Evolutionary conservation across 345 rosid species (phyloP), one percentile per base, ranked within the genome.

Genomic region (Carallia brachiata): DNA sequence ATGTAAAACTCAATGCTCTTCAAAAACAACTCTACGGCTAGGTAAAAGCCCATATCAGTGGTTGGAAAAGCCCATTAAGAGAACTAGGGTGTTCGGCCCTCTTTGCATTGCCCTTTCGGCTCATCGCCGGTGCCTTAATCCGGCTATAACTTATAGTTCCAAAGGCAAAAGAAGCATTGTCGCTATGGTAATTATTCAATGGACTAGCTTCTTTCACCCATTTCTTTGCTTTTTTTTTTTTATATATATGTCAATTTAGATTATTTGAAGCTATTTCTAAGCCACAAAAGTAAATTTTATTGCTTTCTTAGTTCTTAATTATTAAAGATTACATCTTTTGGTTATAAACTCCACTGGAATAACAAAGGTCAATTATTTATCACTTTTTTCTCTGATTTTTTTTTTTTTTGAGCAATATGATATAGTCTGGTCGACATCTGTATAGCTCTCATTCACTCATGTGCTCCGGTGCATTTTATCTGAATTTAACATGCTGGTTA

Each of bases 261-360:
- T 44, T 44, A 44, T 44, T 44, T 44, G 50, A 44, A 12, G 0
- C 12, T 44, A 44, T 3, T 44, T 12, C 12, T 12, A 3, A 44
- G 10, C 50, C 50, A 12, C 10, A 13, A 0, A 13, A 44, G 12
- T 44, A 44, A 44, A 44, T 44, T 44, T 44, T 2, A 15, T 12
- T 40, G 15, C 50, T 44, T 40, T 40, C 48, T 3, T 4, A 10
- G 15, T 40, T 40, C 15, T 12, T 44, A 12, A 44, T 13, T 44
- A 44, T 44, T 44, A 44, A 44, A 44, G 17, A 44, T 44, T 10
- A 44, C 2, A 44, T 4, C 16, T 44, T 44, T 44, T 4, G 10
- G 50, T 8, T 40, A 85, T 95, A 72, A 95, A 95, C 82, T 95
- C 99, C 55, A 91, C 96, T 8, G 99, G 99, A 67, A 95, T 93